A percentile compares a stretch with the other conserved stretches of the same genome.
Evolutionary conservation across 805 yeast genomes (phyloP).

Genomic region (Candida oleophila): DNA sequence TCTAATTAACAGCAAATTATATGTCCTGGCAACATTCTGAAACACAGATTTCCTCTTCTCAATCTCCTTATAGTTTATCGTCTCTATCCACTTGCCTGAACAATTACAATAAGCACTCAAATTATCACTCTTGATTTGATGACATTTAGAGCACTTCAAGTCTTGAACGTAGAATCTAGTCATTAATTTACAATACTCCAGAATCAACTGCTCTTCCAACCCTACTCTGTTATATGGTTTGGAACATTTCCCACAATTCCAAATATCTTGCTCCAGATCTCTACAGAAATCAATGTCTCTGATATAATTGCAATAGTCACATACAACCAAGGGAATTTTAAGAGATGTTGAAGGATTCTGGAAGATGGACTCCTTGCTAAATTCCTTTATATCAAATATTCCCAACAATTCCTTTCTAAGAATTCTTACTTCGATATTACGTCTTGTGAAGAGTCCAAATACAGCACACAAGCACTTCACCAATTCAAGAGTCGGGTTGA

Average conservation of each 20-base stretch:
- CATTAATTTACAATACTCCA: slow-evolving; percentile 54
- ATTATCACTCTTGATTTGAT: slow-evolving; percentile 60
- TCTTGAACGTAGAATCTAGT: slow-evolving; percentile 77
- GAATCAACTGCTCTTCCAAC: slow-evolving; percentile 77
- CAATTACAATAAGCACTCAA: slow-evolving; percentile 78
- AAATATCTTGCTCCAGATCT: slow-evolving; percentile 50
- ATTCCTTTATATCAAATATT: slow-evolving; percentile 79
- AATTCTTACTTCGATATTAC: slow-evolving; percentile 70
- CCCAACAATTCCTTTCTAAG: slow-evolving; percentile 72
- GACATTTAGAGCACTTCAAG: slow-evolving; percentile 75
- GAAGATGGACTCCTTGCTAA: slow-evolving; percentile 72
- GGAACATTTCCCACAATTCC: slow-evolving; percentile 69
- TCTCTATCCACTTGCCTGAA: slow-evolving; percentile 81
- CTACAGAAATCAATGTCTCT: slow-evolving; percentile 82
- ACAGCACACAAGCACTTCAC: slow-evolving; percentile 76
- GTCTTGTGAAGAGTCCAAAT: slow-evolving; percentile 59
- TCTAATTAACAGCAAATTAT: slow-evolving; percentile 56
- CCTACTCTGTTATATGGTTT: slow-evolving; percentile 62
- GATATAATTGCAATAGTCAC: slow-evolving; percentile 75
- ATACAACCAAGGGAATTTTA: slow-evolving; percentile 63
- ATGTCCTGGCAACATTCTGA: slow-evolving; percentile 57
- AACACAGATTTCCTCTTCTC: slow-evolving; percentile 47
- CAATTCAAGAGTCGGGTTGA: slow-evolving; percentile 76
- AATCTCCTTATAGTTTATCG: slow-evolving; percentile 46
- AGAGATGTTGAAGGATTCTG: slow-evolving; percentile 73